Evolutionary conservation across 2,329 filamentous ascomycete genomes (phyloP).

Genomic region (Sphaceloma murrayae): DNA sequence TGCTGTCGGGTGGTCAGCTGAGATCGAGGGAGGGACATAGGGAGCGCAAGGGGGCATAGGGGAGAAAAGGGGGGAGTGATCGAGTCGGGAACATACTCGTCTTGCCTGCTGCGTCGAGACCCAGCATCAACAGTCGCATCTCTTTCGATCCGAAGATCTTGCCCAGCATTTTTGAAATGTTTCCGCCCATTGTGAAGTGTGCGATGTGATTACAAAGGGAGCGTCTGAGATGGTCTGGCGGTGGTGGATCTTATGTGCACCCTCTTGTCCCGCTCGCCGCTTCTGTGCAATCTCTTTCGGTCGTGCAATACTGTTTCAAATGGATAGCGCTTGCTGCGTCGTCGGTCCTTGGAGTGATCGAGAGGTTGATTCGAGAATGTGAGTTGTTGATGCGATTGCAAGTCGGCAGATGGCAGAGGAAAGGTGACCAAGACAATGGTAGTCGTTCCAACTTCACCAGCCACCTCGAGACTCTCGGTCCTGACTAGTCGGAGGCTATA

Average conservation of each 20-base stretch:
- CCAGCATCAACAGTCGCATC: conserved; percentile 96
- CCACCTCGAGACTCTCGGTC: conserved; percentile 9
- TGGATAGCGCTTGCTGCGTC: conserved; percentile 9
- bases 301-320: conserved; percentile 8
- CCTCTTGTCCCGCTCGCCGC: neutral
- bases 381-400: neutral
- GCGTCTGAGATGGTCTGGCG: neutral
- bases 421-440: neutral
- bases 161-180: conserved; percentile 90
- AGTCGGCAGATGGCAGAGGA: neutral
- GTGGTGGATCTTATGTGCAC: neutral
- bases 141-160: conserved; percentile 99
- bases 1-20: conserved; percentile 34
- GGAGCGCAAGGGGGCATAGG: neutral
- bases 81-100: conserved; percentile 50
- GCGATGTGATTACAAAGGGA: neutral
- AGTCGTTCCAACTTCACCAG: conserved; percentile 9
- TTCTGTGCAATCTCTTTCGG: conserved; percentile 2
- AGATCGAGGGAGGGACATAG: neutral
- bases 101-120: conserved; percentile 94
- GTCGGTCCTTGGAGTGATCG: conserved; percentile 5
- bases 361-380: neutral
- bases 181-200: conserved; percentile 65
- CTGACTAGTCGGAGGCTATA: conserved; percentile 16
- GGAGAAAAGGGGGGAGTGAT: neutral